phyloP scores from a whole-genome alignment of 2,329 filamentous ascomycete genomes.

The Botryotinia calthae region DNA sequence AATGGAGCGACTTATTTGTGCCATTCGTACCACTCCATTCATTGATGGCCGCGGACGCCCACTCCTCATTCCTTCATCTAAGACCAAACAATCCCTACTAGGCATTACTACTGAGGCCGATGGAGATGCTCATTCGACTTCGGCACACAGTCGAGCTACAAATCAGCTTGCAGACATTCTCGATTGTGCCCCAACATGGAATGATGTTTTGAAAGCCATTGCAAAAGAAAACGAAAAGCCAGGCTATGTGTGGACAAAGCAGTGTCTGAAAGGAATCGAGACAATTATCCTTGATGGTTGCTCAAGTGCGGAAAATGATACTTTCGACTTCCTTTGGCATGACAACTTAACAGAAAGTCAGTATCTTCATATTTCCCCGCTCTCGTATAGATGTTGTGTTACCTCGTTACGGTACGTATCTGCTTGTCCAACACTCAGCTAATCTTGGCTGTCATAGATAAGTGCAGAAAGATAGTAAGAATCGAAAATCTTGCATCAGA shows the following conservation, averaged over 20 bases:
- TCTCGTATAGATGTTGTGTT: conserved; percentile 6
- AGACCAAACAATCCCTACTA: conserved; percentile 49
- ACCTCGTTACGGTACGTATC: not conserved
- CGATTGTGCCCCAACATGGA: conserved; percentile 62
- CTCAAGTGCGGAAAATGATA: conserved; percentile 53
- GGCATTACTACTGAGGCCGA: conserved; percentile 71
- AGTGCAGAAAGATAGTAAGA: conserved; percentile 71
- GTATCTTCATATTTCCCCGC: not conserved
- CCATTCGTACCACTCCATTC: conserved; percentile 57
- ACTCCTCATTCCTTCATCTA: conserved; percentile 53
- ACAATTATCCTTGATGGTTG: conserved; percentile 78
- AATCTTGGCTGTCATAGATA: conserved; percentile 23
- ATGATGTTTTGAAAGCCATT: conserved; percentile 44
- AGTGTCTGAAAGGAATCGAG: conserved; percentile 70
- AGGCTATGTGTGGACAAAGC: conserved; percentile 55
- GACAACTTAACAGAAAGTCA: conserved; percentile 58
- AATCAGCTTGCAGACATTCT: conserved; percentile 66
- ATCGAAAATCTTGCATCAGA: conserved; percentile 71
- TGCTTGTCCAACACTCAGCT: not conserved
- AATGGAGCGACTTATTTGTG: conserved; percentile 27
- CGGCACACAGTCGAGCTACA: conserved; percentile 69
- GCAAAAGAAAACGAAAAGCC: conserved; percentile 28
- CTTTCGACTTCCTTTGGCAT: conserved; percentile 62
- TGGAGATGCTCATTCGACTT: conserved; percentile 60
- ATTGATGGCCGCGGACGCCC: conserved; percentile 75